Conservation (phyloP, 495 filamentous ascomycete genomes). For the Penicillium nucicola region DNA sequence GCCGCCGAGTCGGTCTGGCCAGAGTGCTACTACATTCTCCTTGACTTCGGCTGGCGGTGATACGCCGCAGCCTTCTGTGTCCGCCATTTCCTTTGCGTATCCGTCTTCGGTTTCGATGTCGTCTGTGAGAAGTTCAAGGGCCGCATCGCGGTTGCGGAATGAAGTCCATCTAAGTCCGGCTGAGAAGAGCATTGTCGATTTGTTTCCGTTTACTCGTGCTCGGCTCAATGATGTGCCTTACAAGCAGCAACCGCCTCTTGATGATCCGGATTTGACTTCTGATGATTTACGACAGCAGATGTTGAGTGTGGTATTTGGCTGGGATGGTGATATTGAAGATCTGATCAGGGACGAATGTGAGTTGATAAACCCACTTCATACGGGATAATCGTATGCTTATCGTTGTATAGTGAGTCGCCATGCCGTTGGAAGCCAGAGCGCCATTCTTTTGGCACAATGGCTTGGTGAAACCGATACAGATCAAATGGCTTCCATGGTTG, state of each 20-base stretch:
- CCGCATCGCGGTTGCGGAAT: constrained; percentile 72
- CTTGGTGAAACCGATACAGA: constrained; percentile 81
- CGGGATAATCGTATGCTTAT: neutral
- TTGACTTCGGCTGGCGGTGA: constrained; percentile 35
- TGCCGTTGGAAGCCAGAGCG: constrained; percentile 64
- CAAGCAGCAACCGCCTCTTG: constrained; percentile 58
- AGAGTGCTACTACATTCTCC: constrained; percentile 47
- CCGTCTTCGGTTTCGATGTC: constrained; percentile 61
- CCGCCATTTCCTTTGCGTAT: constrained; percentile 35
- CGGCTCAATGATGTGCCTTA: constrained; percentile 79
- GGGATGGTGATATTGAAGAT: constrained; percentile 80
- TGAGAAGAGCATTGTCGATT: constrained; percentile 54
- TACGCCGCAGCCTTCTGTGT: constrained; percentile 38
- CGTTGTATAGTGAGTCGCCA: constrained; percentile 58
- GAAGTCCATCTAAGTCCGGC: constrained; percentile 70
- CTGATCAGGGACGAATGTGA: constrained; percentile 80
- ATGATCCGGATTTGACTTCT: constrained; percentile 65
- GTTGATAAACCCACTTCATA: constrained; percentile 19
- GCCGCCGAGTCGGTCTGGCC: constrained; percentile 40
- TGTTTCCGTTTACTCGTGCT: constrained; percentile 66
- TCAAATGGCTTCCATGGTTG: constrained; percentile 70
- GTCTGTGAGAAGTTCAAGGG: constrained; percentile 59
- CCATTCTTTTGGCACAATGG: constrained; percentile 86
- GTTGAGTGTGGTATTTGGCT: constrained; percentile 93
- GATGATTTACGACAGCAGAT: constrained; percentile 88